Conservation (phyloP, 257 asterid genomes). For the Ilex asprella region DNA sequence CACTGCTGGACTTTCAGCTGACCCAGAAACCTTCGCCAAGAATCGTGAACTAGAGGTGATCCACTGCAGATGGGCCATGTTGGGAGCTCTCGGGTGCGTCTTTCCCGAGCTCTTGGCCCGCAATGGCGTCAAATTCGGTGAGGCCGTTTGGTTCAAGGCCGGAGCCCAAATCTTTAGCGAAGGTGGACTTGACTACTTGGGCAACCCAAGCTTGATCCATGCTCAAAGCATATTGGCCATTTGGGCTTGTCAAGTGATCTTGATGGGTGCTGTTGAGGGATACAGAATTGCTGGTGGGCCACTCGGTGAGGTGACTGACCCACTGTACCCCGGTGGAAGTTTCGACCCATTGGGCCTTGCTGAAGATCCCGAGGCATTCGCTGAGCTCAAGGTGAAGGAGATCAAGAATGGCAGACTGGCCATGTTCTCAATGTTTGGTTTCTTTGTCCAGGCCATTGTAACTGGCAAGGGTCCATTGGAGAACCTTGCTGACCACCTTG, state of each 20-base stretch:
- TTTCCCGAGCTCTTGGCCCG: constrained; percentile 74
- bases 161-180: constrained; percentile 62
- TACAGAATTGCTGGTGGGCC: too few species aligned
- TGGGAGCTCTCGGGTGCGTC: constrained; percentile 20
- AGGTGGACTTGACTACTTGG: constrained; percentile 68
- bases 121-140: constrained; percentile 72
- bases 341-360: constrained; percentile 32
- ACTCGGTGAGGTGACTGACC: too few species aligned
- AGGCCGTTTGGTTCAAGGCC: constrained; percentile 81
- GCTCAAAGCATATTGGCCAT: constrained; percentile 64
- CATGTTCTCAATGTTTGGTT: constrained; percentile 38
- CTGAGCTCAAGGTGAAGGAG: constrained; percentile 61
- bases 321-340: too few species aligned
- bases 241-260: too few species aligned
- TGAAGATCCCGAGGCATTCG: constrained; percentile 53
- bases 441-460: too few species aligned
- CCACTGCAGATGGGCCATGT: too few species aligned
- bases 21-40: too few species aligned
- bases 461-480: too few species aligned
- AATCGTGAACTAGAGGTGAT: too few species aligned
- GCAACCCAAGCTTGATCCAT: constrained; percentile 70
- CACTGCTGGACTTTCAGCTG: too few species aligned
- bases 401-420: constrained; percentile 52
- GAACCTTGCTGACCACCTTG: too few species aligned
- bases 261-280: too few species aligned